Conservation (phyloP, 2,329 filamentous ascomycete genomes). For the Dendryphion nanum region DNA sequence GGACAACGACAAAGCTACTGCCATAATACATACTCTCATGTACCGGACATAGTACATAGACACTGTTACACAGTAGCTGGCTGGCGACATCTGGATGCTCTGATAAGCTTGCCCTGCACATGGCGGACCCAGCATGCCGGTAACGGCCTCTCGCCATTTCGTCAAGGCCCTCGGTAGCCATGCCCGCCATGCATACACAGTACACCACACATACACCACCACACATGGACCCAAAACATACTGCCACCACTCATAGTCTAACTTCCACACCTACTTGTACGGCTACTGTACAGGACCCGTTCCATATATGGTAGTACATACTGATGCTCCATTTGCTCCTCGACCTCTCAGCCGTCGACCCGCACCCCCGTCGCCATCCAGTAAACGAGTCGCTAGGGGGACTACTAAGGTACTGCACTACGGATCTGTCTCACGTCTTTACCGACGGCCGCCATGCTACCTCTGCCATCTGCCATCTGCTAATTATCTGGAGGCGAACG, state of each 20-base stretch:
- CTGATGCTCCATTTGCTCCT: too few relatives aligned
- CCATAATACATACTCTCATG: too few relatives aligned
- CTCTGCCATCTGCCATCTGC: constrained; percentile 3
- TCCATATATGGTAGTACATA: too few relatives aligned
- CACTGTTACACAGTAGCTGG: too few relatives aligned
- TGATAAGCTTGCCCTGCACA: constrained; percentile 34
- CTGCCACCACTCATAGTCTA: too few relatives aligned
- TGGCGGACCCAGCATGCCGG: constrained; percentile 24
- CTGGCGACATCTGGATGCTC: constrained; percentile 14
- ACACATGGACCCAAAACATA: neutral
- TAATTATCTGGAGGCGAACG: constrained; percentile 16
- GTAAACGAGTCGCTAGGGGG: constrained; percentile 6
- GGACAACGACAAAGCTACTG: too few relatives aligned
- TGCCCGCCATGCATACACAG: constrained; percentile 21
- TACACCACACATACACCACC: neutral
- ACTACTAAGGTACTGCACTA: constrained; percentile 15
- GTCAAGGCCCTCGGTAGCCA: constrained; percentile 30
- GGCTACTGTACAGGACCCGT: too few relatives aligned
- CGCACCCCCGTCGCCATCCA: neutral
- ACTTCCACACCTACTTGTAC: too few relatives aligned
- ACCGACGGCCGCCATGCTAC: constrained; percentile 15
- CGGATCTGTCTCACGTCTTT: constrained; percentile 24
- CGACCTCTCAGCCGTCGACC: neutral
- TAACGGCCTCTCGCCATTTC: constrained; percentile 21
- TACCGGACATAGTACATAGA: too few relatives aligned